phyloP scores from a whole-genome alignment of 495 filamentous ascomycete species.

The Neurospora sp. region DNA sequence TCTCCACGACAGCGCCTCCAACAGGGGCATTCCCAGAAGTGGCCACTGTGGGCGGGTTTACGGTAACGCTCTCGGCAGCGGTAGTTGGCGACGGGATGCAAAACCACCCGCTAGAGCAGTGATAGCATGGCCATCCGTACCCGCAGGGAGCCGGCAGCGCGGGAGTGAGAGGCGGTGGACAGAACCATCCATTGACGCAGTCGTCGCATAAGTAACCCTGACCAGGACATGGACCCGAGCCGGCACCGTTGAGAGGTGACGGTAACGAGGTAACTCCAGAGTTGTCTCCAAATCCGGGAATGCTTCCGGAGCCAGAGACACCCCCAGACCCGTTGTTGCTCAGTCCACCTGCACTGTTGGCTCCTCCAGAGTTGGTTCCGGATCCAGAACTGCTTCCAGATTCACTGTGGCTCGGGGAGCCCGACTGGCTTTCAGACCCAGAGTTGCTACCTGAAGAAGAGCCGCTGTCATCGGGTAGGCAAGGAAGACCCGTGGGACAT shows the following conservation, averaged over 20 bases:
- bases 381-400: neutral
- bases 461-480: neutral
- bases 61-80: constrained; percentile 4
- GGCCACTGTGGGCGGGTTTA: neutral
- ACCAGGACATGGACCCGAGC: constrained; percentile 25
- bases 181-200: constrained; percentile 35
- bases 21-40: neutral
- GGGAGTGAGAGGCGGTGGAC: constrained; percentile 30
- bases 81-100: constrained; percentile 23
- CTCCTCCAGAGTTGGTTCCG: neutral
- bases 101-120: constrained; percentile 30
- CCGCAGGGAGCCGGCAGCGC: constrained; percentile 33
- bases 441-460: neutral
- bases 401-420: neutral
- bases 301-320: neutral
- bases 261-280: neutral
- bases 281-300: neutral
- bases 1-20: neutral
- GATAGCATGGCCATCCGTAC: constrained; percentile 31
- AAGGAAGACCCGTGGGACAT: neutral
- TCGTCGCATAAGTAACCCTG: constrained; percentile 31
- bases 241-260: neutral
- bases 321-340: neutral
- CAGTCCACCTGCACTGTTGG: neutral
- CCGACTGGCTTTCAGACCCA: neutral